Evolutionary conservation across 495 filamentous ascomycete genomes (phyloP).

Genomic region (Podospora comata): DNA sequence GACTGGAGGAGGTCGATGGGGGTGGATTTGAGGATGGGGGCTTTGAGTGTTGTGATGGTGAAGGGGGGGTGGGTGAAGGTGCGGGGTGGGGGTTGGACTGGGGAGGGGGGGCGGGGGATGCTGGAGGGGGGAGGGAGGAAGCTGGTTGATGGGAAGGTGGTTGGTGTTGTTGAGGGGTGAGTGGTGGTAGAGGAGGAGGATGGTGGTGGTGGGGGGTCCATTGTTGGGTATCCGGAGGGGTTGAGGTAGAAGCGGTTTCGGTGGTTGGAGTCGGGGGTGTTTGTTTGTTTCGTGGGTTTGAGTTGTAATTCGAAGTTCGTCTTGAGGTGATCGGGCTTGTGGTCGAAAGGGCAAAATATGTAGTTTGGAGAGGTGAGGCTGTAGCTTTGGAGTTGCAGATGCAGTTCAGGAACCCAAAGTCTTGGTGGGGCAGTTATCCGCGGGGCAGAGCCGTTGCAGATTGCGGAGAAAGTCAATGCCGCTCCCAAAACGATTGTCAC

Average conservation of each 20-base stretch:
- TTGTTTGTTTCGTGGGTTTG: background rate
- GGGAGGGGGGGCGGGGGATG: background rate
- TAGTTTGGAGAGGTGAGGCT: background rate
- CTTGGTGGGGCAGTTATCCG: constrained; percentile 1
- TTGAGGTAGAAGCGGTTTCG: background rate
- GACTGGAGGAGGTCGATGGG: constrained; percentile 84
- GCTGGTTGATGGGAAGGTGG: background rate
- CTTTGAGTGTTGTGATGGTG: constrained; percentile 72
- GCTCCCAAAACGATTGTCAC: background rate
- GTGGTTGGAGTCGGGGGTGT: background rate
- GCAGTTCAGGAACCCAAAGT: background rate
- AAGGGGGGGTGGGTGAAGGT: constrained; percentile 59
- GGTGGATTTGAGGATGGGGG: constrained; percentile 85
- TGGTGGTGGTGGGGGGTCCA: constrained; percentile 11
- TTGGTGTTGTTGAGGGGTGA: background rate
- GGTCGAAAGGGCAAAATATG: background rate
- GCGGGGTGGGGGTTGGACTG: constrained; percentile 31
- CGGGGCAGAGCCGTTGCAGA: background rate
- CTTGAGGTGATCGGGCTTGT: background rate
- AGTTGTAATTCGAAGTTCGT: background rate
- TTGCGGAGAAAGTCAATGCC: background rate
- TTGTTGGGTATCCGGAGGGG: background rate
- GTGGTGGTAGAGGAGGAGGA: background rate
- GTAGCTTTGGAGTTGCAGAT: background rate
- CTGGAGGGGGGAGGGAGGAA: background rate